Conservation (phyloP, 2,329 filamentous ascomycete genomes). For the Colletotrichum zoysiae region DNA sequence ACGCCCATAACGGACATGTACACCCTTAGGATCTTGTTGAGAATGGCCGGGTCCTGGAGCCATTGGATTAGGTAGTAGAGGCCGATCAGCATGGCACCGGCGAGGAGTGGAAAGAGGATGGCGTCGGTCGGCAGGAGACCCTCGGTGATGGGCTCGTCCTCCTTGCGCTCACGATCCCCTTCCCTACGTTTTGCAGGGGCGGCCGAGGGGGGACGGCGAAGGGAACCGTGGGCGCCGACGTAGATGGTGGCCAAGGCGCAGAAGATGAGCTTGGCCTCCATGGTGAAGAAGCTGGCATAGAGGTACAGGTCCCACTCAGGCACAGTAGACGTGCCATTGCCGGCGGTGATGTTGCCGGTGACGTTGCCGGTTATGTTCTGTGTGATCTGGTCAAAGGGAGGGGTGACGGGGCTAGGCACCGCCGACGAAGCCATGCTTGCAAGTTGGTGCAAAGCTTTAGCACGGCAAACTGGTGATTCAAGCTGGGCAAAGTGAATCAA, state of each 20-base stretch:
- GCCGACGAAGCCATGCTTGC: conserved; percentile 37
- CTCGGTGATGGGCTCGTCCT: conserved; percentile 59
- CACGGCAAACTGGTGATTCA: too few species aligned
- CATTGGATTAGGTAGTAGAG: conserved; percentile 93
- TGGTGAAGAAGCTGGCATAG: conserved; percentile 37
- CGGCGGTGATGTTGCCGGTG: conserved; percentile 43
- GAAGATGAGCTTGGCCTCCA: conserved; percentile 64
- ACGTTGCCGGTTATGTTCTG: conserved; percentile 44
- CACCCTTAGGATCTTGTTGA: conserved; percentile 85
- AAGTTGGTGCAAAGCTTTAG: background rate
- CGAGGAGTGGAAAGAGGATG: conserved; percentile 84
- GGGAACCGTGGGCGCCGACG: conserved; percentile 84
- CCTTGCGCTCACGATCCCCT: conserved; percentile 48
- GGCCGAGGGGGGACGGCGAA: conserved; percentile 86
- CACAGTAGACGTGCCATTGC: conserved; percentile 49
- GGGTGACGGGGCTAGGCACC: conserved; percentile 25
- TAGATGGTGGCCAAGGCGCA: conserved; percentile 87
- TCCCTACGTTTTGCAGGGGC: conserved; percentile 65
- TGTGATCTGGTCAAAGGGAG: conserved; percentile 48
- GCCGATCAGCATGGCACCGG: conserved; percentile 76
- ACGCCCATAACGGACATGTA: conserved; percentile 87
- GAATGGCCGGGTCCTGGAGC: conserved; percentile 81
- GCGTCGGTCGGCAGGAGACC: conserved; percentile 83
- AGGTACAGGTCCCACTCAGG: conserved; percentile 56
- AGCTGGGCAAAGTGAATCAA: too few species aligned